These are phyloP conservation scores for Berkeleyomyces basicola DNA, from an alignment of 2,329 filamentous ascomycete species.

Conservation along the genomic window DNA sequence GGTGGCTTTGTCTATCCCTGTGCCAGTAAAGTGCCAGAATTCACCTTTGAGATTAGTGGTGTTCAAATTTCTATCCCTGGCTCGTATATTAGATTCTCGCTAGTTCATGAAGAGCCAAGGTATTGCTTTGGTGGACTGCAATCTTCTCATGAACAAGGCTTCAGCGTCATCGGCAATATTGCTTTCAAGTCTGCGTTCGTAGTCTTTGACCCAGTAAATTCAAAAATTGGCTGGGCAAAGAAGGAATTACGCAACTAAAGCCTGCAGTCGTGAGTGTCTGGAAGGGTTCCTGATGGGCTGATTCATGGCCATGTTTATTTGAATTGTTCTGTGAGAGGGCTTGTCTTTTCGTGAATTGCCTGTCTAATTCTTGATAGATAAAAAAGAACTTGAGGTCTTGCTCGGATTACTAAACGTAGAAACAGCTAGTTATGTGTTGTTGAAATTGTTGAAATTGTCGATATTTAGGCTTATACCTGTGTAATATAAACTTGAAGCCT, in stretches of 20 bases:
- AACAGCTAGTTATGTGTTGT: no score
- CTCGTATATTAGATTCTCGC: conserved; percentile 35
- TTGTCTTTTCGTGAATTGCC: no score
- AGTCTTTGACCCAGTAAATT: conserved; percentile 31
- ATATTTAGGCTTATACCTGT: no score
- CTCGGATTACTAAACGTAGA: no score
- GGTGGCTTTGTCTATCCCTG: conserved; percentile 34
- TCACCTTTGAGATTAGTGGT: conserved; percentile 39
- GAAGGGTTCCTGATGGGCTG: no score
- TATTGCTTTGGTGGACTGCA: conserved; percentile 56
- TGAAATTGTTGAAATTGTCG: no score
- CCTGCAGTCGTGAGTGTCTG: no score
- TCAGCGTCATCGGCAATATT: conserved; percentile 46
- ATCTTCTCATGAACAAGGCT: conserved; percentile 24
- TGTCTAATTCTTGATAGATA: no score
- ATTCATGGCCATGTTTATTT: no score
- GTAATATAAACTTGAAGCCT: no score
- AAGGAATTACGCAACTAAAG: background rate
- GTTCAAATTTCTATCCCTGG: conserved; percentile 42
- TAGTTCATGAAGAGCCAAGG: conserved; percentile 26
- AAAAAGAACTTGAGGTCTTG: no score
- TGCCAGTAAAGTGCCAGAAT: conserved; percentile 28
- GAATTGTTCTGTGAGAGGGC: no score
- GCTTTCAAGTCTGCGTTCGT: conserved; percentile 46
- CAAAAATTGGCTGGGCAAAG: conserved; percentile 29